A percentile compares a stretch with the other conserved stretches of the same genome.
These are phyloP conservation scores for Talaromyces sp. DNA, from an alignment of 2,329 filamentous ascomycete genomes.

Conservation along the genomic window DNA sequence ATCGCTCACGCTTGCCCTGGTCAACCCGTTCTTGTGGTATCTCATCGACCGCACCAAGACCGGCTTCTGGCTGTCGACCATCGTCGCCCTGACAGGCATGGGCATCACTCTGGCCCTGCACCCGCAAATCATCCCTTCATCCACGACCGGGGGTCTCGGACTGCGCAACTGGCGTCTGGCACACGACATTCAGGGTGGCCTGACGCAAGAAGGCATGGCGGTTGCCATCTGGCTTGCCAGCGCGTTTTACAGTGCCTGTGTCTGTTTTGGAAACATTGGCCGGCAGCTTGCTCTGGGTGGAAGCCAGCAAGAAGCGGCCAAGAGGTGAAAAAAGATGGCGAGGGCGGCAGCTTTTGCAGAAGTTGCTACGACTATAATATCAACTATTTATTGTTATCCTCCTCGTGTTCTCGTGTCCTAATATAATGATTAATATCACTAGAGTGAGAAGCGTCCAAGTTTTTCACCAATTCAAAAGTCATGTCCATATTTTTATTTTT, in stretches of 20 bases:
- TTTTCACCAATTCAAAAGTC: not conserved
- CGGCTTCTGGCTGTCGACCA: slow-evolving; percentile 72
- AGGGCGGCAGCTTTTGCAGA: not conserved
- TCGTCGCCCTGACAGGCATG: slow-evolving; percentile 70
- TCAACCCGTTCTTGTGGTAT: slow-evolving; percentile 94
- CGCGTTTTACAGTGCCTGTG: slow-evolving; percentile 87
- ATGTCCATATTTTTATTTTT: not conserved
- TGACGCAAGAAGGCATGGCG: slow-evolving; percentile 52
- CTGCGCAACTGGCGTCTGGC: slow-evolving; percentile 25
- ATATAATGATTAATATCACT: not conserved
- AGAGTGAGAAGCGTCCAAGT: not conserved
- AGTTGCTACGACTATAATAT: not conserved
- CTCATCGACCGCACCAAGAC: slow-evolving; percentile 84
- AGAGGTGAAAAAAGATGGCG: not conserved
- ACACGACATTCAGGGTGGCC: slow-evolving; percentile 25
- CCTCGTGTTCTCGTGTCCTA: not conserved
- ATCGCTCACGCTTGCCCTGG: slow-evolving; percentile 79
- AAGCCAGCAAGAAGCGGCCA: not conserved
- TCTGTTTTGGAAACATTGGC: slow-evolving; percentile 96
- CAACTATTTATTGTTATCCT: not conserved
- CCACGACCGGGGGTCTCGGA: slow-evolving; percentile 18
- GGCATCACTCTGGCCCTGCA: slow-evolving; percentile 68
- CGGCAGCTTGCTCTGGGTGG: slow-evolving; percentile 60
- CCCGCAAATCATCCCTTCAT: slow-evolving; percentile 66
- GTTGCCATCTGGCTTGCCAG: slow-evolving; percentile 83